A percentile compares a stretch with the other conserved stretches of the same genome.
phyloP scores from a whole-genome alignment of 495 filamentous ascomycete genomes.

The Xylaria nigripes region DNA sequence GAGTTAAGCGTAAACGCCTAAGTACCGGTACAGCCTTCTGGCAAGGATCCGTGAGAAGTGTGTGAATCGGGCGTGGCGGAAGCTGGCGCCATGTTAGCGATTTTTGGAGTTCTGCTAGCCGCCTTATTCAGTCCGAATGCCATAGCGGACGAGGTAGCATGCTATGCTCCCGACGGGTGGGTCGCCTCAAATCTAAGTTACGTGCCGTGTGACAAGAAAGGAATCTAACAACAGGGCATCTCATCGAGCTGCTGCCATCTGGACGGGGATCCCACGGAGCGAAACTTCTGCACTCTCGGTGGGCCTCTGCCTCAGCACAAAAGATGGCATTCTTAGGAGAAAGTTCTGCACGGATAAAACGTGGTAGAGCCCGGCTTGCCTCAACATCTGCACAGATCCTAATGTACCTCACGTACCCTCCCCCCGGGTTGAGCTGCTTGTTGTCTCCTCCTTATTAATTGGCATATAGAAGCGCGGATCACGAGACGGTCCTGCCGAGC shows the following conservation, averaged over 20 bases:
- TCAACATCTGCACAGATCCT: slow-evolving; percentile 18
- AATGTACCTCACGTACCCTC: background rate
- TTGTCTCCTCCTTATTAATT: background rate
- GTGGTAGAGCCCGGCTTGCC: slow-evolving; percentile 20
- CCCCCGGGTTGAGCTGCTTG: background rate
- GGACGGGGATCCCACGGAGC: slow-evolving; percentile 7
- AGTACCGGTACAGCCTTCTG: too few relatives aligned
- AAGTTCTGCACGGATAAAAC: slow-evolving; percentile 24
- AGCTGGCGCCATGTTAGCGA: too few relatives aligned
- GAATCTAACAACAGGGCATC: slow-evolving; percentile 20
- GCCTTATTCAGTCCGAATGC: too few relatives aligned
- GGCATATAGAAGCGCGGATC: slow-evolving; percentile 10
- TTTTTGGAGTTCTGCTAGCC: too few relatives aligned
- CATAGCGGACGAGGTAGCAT: too few relatives aligned
- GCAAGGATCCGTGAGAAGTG: too few relatives aligned
- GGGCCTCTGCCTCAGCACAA: slow-evolving; percentile 17
- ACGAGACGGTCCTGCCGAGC: slow-evolving; percentile 8
- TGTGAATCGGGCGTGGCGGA: too few relatives aligned
- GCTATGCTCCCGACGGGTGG: too few relatives aligned
- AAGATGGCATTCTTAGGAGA: slow-evolving; percentile 11
- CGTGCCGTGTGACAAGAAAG: slow-evolving; percentile 22
- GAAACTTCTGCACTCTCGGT: slow-evolving; percentile 17
- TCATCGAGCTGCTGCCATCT: slow-evolving; percentile 22
- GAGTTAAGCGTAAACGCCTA: too few relatives aligned
- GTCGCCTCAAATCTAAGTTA: too few relatives aligned